Percentiles rank a stretch among this genome's conserved stretches.
phyloP scores from a whole-genome alignment of 306 rosid species.

The Amphicarpaea edgeworthii region DNA sequence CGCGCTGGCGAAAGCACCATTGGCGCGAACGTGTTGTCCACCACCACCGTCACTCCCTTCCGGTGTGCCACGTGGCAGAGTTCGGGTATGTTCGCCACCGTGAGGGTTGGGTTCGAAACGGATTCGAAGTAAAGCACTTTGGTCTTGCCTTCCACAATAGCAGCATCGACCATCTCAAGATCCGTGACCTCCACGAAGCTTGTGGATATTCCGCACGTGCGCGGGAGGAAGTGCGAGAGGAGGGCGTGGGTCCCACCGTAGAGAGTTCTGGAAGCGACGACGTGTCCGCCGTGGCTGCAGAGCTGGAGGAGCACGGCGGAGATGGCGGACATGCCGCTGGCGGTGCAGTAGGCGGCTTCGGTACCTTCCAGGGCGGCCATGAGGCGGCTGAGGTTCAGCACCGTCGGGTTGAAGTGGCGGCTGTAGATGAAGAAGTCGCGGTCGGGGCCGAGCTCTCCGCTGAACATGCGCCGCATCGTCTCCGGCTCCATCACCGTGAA shows the following conservation, averaged over 20 bases:
- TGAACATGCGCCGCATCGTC: slow-evolving; percentile 84
- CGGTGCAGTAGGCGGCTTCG: slow-evolving; percentile 94
- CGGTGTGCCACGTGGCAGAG: slow-evolving; percentile 65
- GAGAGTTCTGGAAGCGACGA: slow-evolving; percentile 68
- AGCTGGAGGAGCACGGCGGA: slow-evolving; percentile 71
- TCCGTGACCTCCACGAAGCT: slow-evolving; percentile 71
- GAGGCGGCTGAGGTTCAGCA: slow-evolving; percentile 80
- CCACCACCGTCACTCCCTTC: slow-evolving; percentile 83
- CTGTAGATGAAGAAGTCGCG: slow-evolving; percentile 92
- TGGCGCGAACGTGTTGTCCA: slow-evolving; percentile 92
- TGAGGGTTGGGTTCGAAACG: slow-evolving; percentile 77
- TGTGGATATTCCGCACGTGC: slow-evolving; percentile 67
- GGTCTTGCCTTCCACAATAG: slow-evolving; percentile 70
- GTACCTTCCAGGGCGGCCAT: slow-evolving; percentile 95
- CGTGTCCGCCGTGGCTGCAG: slow-evolving; percentile 67
- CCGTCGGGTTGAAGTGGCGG: slow-evolving; percentile 98
- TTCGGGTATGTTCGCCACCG: slow-evolving; percentile 80
- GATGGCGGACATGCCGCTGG: slow-evolving; percentile 95
- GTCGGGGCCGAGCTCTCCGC: slow-evolving; percentile 91
- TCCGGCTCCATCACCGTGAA: slow-evolving; percentile 99
- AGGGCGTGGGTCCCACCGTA: slow-evolving; percentile 98
- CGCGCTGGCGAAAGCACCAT: slow-evolving; percentile 84
- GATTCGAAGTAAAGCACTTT: slow-evolving; percentile 78
- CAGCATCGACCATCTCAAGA: slow-evolving; percentile 59
- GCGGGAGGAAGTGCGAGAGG: slow-evolving; percentile 69